These are phyloP conservation scores for Cladorrhinum sp. DNA, from an alignment of 2,329 filamentous ascomycete genomes.

Conservation along the genomic window DNA sequence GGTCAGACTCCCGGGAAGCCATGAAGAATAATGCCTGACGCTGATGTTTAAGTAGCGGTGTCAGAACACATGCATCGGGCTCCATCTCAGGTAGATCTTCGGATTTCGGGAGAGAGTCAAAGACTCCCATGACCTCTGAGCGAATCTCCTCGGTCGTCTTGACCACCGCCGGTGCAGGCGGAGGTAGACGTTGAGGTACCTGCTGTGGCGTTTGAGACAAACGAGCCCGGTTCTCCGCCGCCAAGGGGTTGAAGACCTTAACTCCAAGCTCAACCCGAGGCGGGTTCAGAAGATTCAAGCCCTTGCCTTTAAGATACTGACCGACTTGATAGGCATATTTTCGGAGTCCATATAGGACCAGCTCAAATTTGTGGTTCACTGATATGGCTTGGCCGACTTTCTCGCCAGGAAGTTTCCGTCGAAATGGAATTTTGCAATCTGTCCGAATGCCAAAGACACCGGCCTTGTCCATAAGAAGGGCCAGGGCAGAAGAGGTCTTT, in stretches of 20 bases:
- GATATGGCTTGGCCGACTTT: constrained; percentile 61
- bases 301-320: constrained; percentile 60
- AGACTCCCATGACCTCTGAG: constrained; percentile 79
- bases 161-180: constrained; percentile 36
- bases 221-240: constrained; percentile 42
- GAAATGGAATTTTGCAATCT: constrained; percentile 66
- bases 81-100: constrained; percentile 75
- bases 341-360: constrained; percentile 77
- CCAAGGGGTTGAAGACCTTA: constrained; percentile 75
- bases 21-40: constrained; percentile 89
- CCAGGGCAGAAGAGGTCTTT: constrained; percentile 64
- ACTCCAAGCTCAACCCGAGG: constrained; percentile 65
- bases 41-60: constrained; percentile 76
- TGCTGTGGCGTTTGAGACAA: constrained; percentile 15
- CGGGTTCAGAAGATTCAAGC: constrained; percentile 65
- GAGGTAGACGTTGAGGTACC: constrained; percentile 24
- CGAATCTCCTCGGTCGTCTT: constrained; percentile 84
- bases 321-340: constrained; percentile 65
- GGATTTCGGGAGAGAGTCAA: constrained; percentile 75
- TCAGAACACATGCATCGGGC: constrained; percentile 59
- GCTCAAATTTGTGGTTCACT: constrained; percentile 58
- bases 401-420: constrained; percentile 63
- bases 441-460: constrained; percentile 61
- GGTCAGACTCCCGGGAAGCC: constrained; percentile 69
- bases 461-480: constrained; percentile 66